Evolutionary conservation across 2,329 filamentous ascomycete species (phyloP).

Genomic region (Lachnellula subtilissima): DNA sequence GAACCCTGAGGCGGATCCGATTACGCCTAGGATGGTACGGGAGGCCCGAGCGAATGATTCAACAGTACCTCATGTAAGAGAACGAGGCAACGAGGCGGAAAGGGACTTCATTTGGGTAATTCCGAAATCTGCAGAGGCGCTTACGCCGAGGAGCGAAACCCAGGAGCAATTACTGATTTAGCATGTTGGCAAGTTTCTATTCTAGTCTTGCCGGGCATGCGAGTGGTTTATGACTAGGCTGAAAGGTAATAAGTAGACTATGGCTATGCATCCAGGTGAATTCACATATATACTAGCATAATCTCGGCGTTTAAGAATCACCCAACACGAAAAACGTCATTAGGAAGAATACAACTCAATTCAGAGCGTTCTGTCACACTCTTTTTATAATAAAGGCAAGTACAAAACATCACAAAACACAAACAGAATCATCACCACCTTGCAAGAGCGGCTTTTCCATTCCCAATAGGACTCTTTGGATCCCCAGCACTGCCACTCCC

Average conservation of each 20-base stretch:
- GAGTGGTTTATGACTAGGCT: no score
- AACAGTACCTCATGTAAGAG: not conserved
- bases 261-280: no score
- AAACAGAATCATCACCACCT: constrained; percentile 3
- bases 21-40: not conserved
- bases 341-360: not conserved
- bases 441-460: constrained; percentile 6
- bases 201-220: no score
- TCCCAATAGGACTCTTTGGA: constrained; percentile 44
- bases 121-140: not conserved
- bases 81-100: not conserved
- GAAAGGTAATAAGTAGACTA: no score
- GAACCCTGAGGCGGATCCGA: not conserved
- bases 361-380: not conserved
- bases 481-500: constrained; percentile 43
- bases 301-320: no score
- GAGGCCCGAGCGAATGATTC: not conserved
- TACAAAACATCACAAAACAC: not conserved
- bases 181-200: no score
- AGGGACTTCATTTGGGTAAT: constrained; percentile 1
- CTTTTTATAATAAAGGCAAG: not conserved
- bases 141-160: not conserved
- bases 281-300: no score
- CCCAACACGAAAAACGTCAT: no score
- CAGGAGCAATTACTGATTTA: no score